Base-by-base conservation (phyloP, 2,329 filamentous ascomycete genomes). In the Tolypocladium cylindrosporum region DNA sequence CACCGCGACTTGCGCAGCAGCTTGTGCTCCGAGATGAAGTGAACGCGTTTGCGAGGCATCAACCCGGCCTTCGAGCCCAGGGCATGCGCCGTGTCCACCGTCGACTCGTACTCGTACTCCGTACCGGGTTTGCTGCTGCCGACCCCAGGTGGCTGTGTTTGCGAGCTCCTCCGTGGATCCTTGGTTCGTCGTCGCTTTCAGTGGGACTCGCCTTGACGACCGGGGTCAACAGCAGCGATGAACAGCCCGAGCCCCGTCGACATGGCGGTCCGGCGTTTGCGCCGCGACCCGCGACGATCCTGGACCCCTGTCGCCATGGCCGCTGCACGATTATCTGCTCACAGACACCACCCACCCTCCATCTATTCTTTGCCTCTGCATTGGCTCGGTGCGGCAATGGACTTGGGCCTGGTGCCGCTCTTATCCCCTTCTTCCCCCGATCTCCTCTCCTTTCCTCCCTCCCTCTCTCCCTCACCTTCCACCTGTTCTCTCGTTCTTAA, bases 401-500 rank as follows among this genome's bases (percentile, higher is more conserved):
- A 11, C 19, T 36, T 31, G 10, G 27, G 48, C 48, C 48, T 51
- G 31, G 48, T 16, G 36, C 10, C 48, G 31, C 7, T 36, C 54
- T 39, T 19, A 24, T 50, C 21, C 24, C 36, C 34, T n/a, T 10
- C 19, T n/a, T 3, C 19, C 31, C 19, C 39, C 37, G 16, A 16
- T 19, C 53, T 19, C 31, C 8, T 48, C 41, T 48, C 31, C 48
- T 50, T 51, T 36, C 19, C 31, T 51, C 13, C 48, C 39, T 45
- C 56, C 58, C 57, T 58, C 60, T 58, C 56, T 60, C 39, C 61
- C 54, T 50, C 52, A 60, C 58, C 59, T 59, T 59, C 55, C 53
- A 54, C 54, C 56, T 59, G 48, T 62, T 48, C 53, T 58, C 57
- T 60, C 62, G 60, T 62, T 63, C 58, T 64, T 61, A 53, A 42